Evolutionary conservation across 495 filamentous ascomycete genomes (phyloP).

Genomic region (Daldinia grandis): DNA sequence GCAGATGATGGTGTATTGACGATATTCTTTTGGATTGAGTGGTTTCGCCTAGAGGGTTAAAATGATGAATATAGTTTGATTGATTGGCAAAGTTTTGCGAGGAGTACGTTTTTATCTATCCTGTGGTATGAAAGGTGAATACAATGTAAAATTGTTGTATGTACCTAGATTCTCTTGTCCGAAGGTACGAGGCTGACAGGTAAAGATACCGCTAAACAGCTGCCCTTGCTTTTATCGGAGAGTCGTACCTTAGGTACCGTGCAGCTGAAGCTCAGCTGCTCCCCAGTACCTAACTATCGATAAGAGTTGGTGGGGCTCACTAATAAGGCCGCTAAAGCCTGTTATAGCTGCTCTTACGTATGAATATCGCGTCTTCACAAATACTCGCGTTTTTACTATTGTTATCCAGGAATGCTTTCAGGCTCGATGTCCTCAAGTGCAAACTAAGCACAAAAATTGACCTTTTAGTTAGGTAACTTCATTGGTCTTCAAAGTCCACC

Average conservation of each 20-base stretch:
- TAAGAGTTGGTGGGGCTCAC: slow-evolving; percentile 5
- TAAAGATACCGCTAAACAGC: slow-evolving; percentile 14
- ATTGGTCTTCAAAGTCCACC: too few species aligned
- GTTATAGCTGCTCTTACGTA: too few species aligned
- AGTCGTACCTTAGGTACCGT: background rate
- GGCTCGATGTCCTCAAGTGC: too few species aligned
- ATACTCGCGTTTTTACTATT: too few species aligned
- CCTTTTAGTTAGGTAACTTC: too few species aligned
- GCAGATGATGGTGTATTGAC: background rate
- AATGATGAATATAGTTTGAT: background rate
- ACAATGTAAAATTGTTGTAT: background rate
- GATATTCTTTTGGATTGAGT: background rate
- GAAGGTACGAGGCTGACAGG: slow-evolving; percentile 35
- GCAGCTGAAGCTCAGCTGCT: background rate
- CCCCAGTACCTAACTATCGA: background rate
- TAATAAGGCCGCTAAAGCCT: too few species aligned
- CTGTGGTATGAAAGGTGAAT: background rate
- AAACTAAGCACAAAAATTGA: too few species aligned
- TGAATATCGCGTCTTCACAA: too few species aligned
- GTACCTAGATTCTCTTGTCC: background rate
- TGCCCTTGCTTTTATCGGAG: slow-evolving; percentile 18
- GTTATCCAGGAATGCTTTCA: too few species aligned
- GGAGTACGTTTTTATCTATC: background rate
- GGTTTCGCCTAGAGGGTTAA: background rate
- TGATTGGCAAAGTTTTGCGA: background rate